Evolutionary conservation across 768 basidiomycete species (phyloP), one percentile per base, ranked within the genome.

Genomic region (Gymnopilus junonius): DNA sequence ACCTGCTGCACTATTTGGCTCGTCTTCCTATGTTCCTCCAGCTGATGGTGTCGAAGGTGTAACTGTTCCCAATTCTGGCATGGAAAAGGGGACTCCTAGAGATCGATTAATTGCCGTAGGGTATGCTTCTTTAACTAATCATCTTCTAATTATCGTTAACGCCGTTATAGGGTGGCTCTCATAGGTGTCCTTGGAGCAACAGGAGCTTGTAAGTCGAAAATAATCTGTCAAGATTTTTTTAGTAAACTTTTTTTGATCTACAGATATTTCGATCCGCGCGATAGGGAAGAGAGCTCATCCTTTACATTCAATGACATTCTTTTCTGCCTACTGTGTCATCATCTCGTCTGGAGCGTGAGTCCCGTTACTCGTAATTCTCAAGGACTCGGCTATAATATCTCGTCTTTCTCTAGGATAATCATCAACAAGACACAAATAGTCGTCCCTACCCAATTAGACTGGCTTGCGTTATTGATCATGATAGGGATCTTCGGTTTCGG

Each of bases 241-340:
- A 17, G 3, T 8, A 15, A 39, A 10, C 21, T 15, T 42, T 12
- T 21, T 15, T 51, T 21, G 53, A 20, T 11, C 37, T 55, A 1
- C 25, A 83, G 82, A 78, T 67, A 80, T 75, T 1, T 68, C 77
- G 1, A 74, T 83, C 27, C 85, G 92, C 10, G 84, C 85, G 0
- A 91, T 95, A 37, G 93, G 94, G 0, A 87, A 83, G 61, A 82
- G 89, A 4, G 93, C 93, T 1, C 89, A 91, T 66, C 80, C 93
- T 0, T 73, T 94, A 60, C 94, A 96, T 71, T 79, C 84, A 2
- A 80, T 94, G 67, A 75, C 82, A 0, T 92, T 85, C 58, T 94
- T 90, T 72, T 86, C 89, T 1, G 71, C 81, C 8, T 79, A 84
- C 65, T 88, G 85, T 55, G 81, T 88, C 1, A 58, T 80, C 27